Percentiles rank a stretch among this genome's conserved stretches.
Evolutionary conservation across 129 eudicot genomes (phyloP).

Genomic region (Tagetes erecta): DNA sequence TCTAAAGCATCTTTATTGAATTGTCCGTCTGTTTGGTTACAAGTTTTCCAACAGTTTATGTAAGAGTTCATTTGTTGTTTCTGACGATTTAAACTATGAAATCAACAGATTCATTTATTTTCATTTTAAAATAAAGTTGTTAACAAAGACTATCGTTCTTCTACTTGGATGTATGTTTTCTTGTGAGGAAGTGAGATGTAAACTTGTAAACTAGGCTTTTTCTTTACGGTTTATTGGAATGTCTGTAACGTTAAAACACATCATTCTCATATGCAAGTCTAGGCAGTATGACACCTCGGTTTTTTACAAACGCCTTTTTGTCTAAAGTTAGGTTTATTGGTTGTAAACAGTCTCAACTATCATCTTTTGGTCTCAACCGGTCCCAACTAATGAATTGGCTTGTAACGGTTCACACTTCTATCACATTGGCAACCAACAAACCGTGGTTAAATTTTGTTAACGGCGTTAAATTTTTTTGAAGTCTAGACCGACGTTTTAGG

Average conservation of each 20-base stretch:
- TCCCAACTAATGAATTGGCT: too few relatives aligned
- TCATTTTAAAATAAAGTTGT: slow-evolving; percentile 13
- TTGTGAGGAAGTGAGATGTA: not conserved
- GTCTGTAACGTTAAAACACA: not conserved
- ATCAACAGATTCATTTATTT: slow-evolving; percentile 4
- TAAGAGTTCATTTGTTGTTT: slow-evolving; percentile 6
- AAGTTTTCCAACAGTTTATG: slow-evolving; percentile 1
- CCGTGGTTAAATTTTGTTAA: too few relatives aligned
- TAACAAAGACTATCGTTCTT: slow-evolving; percentile 21
- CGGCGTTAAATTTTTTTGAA: too few relatives aligned
- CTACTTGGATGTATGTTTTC: slow-evolving; percentile 27
- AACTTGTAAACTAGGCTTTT: not conserved
- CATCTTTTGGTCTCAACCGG: too few relatives aligned
- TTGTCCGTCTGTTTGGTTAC: slow-evolving; percentile 30
- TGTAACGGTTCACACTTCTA: too few relatives aligned
- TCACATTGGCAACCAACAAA: too few relatives aligned
- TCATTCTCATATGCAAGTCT: not conserved
- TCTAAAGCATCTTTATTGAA: slow-evolving; percentile 24
- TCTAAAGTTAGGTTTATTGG: too few relatives aligned
- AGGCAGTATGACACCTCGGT: too few relatives aligned
- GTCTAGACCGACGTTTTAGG: too few relatives aligned
- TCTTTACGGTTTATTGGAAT: not conserved
- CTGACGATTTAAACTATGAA: slow-evolving; percentile 38
- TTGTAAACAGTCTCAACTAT: too few relatives aligned
- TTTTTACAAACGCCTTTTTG: too few relatives aligned